Percentiles rank a stretch among this genome's conserved stretches.
Evolutionary conservation across 2,329 filamentous ascomycete genomes (phyloP).

Genomic region (Nectriaceae sp.): DNA sequence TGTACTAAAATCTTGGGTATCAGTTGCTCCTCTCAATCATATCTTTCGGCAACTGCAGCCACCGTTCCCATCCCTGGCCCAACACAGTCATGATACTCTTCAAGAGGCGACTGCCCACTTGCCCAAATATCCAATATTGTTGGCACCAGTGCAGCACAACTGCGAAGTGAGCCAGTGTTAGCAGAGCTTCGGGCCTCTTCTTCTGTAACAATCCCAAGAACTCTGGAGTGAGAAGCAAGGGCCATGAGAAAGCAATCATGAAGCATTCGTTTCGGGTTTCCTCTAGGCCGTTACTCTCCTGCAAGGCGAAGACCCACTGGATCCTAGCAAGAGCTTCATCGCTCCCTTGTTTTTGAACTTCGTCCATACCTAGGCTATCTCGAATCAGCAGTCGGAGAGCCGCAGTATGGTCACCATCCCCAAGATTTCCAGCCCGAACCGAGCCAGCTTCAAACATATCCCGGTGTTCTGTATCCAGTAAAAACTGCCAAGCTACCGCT

Average conservation of each 20-base stretch:
- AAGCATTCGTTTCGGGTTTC: neutral
- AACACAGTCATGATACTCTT: neutral
- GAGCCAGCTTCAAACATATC: neutral
- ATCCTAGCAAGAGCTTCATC: constrained; percentile 1
- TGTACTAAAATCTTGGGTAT: no score
- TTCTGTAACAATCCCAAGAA: neutral
- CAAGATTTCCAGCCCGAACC: neutral
- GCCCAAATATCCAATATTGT: constrained; percentile 2
- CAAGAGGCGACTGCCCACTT: neutral
- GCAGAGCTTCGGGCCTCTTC: constrained; percentile 2
- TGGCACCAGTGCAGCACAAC: constrained; percentile 1
- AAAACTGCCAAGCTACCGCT: neutral
- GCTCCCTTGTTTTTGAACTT: neutral
- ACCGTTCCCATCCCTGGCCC: constrained; percentile 6
- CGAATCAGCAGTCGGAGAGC: neutral
- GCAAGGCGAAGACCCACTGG: constrained; percentile 1
- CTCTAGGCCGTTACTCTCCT: neutral
- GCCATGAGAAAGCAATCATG: constrained; percentile 1
- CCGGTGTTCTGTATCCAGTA: constrained; percentile 2
- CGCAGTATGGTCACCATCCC: neutral
- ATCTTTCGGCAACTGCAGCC: constrained; percentile 5
- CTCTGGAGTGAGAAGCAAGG: neutral
- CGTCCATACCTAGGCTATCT: constrained; percentile 3
- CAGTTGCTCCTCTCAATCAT: neutral
- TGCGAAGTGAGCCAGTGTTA: constrained; percentile 4